phyloP scores from a whole-genome alignment of 768 basidiomycete genomes.

The Rhodocollybia butyracea region DNA sequence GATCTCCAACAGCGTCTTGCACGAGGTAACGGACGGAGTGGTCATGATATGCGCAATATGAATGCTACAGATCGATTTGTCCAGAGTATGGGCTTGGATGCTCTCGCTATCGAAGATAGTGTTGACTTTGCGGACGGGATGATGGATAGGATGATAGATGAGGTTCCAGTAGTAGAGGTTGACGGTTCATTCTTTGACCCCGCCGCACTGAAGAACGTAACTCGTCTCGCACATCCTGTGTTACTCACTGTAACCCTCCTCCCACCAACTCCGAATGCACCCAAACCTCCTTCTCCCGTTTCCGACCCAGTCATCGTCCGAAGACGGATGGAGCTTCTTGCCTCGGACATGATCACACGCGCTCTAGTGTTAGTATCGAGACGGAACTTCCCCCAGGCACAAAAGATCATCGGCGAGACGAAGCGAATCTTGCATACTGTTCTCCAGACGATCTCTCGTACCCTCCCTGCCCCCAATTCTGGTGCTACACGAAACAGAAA shows the following conservation, averaged over 20 bases:
- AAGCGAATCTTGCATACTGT: constrained; percentile 91
- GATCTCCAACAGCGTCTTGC: constrained; percentile 45
- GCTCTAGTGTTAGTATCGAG: constrained; percentile 89
- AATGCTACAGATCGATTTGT: constrained; percentile 91
- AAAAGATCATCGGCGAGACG: constrained; percentile 87
- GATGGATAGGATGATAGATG: constrained; percentile 97
- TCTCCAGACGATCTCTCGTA: constrained; percentile 76
- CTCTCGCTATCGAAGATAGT: constrained; percentile 67
- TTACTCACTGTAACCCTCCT: constrained; percentile 92
- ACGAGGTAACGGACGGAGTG: constrained; percentile 17
- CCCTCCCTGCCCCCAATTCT: constrained; percentile 55
- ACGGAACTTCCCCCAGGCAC: constrained; percentile 87
- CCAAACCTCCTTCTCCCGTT: constrained; percentile 40
- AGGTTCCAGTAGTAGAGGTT: constrained; percentile 94
- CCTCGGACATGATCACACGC: constrained; percentile 96
- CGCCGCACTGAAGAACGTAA: constrained; percentile 74
- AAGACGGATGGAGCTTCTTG: constrained; percentile 92
- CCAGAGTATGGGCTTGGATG: constrained; percentile 78
- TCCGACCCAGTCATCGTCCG: constrained; percentile 91
- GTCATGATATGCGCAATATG: constrained; percentile 32
- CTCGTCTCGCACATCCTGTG: constrained; percentile 88
- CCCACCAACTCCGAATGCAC: constrained; percentile 42
- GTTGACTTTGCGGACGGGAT: constrained; percentile 81
- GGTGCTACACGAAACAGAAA: constrained; percentile 67
- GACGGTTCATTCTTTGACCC: constrained; percentile 97